Evolutionary conservation across 495 filamentous ascomycete species (phyloP).

Genomic region (Xylaria palmicola): DNA sequence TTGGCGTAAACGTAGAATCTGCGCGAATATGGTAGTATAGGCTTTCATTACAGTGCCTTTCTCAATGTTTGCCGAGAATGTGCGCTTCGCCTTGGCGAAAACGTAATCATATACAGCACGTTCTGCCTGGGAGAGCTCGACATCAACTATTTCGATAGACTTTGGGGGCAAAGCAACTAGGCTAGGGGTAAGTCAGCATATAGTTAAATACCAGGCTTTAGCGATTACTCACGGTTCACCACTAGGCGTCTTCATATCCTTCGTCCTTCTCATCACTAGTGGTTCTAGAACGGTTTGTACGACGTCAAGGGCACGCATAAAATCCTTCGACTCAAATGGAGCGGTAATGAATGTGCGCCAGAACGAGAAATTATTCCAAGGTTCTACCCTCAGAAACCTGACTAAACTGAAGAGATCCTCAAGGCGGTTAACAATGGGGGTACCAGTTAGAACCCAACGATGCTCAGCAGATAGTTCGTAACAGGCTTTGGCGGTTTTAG

Average conservation of each 20-base stretch:
- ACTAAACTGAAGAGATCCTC: slow-evolving; percentile 97
- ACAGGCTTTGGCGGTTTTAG: slow-evolving; percentile 89
- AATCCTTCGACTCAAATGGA: slow-evolving; percentile 93
- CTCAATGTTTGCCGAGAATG: slow-evolving; percentile 81
- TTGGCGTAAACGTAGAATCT: slow-evolving; percentile 91
- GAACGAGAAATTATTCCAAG: slow-evolving; percentile 97
- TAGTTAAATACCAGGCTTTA: neutral
- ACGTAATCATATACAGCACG: slow-evolving; percentile 90
- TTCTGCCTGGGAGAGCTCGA: slow-evolving; percentile 81
- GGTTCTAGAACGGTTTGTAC: slow-evolving; percentile 96
- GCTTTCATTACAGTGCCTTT: slow-evolving; percentile 91
- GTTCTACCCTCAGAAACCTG: slow-evolving; percentile 87
- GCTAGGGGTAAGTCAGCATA: slow-evolving; percentile 23
- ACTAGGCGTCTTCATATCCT: slow-evolving; percentile 95
- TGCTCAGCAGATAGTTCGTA: slow-evolving; percentile 83
- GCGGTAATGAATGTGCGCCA: slow-evolving; percentile 99
- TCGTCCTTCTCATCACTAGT: slow-evolving; percentile 89
- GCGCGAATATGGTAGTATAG: slow-evolving; percentile 94
- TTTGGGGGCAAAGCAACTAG: slow-evolving; percentile 84
- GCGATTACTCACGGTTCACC: slow-evolving; percentile 58
- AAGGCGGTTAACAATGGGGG: slow-evolving; percentile 92
- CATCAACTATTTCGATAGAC: slow-evolving; percentile 75
- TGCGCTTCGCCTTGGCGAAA: slow-evolving; percentile 74
- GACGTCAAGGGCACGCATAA: slow-evolving; percentile 88
- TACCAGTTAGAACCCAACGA: slow-evolving; percentile 92